Evolutionary conservation across 1,139 yeast genomes (phyloP).

Genomic region (Groenewaldozyma sp.): DNA sequence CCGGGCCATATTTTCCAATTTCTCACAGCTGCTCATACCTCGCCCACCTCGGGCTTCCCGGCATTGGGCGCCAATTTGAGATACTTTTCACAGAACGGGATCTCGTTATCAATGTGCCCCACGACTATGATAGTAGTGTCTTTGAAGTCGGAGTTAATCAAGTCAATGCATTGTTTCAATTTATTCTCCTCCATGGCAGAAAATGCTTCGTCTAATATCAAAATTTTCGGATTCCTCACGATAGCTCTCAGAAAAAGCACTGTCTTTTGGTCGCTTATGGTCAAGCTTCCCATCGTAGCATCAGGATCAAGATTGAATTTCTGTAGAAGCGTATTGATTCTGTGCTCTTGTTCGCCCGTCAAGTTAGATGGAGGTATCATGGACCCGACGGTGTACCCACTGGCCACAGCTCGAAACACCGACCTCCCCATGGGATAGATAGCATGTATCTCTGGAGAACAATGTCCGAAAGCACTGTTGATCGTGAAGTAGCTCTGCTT

Average conservation of each 20-base stretch:
- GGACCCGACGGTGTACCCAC: constrained; percentile 67
- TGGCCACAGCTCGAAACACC: constrained; percentile 51
- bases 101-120: constrained; percentile 63
- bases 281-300: constrained; percentile 41
- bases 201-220: constrained; percentile 87
- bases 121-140: constrained; percentile 65
- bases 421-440: constrained; percentile 55
- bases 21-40: neutral
- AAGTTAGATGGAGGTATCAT: constrained; percentile 36
- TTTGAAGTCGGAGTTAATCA: constrained; percentile 44
- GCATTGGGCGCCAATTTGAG: constrained; percentile 29
- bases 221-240: constrained; percentile 62
- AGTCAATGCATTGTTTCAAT: constrained; percentile 54
- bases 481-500: constrained; percentile 68
- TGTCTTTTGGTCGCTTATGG: constrained; percentile 70
- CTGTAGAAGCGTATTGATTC: constrained; percentile 26
- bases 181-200: constrained; percentile 76
- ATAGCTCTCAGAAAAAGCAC: constrained; percentile 67
- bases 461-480: constrained; percentile 71
- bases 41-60: constrained; percentile 6
- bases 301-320: constrained; percentile 30
- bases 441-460: constrained; percentile 89
- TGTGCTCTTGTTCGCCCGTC: constrained; percentile 28
- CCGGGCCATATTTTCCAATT: too few relatives aligned
- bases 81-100: constrained; percentile 47